Conservation (phyloP, 495 filamentous ascomycete species). For the Podospora pseudoanserina region DNA sequence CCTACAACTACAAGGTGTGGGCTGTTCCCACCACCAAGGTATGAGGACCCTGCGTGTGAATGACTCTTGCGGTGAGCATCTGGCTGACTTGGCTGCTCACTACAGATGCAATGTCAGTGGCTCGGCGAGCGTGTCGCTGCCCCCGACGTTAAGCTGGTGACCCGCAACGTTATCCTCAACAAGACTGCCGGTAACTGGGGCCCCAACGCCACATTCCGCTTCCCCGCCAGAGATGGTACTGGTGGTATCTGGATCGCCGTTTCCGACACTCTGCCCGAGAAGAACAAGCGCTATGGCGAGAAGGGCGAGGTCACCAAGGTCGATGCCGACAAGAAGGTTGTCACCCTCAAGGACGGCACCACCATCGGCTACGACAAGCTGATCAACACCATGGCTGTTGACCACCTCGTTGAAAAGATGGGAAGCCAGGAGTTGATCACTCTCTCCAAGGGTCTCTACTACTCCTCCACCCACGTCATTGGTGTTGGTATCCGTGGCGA, state of each 20-base stretch:
- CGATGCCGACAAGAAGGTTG: conserved; percentile 76
- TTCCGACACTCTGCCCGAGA: conserved; percentile 84
- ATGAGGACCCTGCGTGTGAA: conserved; percentile 25
- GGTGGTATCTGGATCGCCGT: conserved; percentile 99
- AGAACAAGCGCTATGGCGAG: conserved; percentile 87
- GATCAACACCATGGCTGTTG: conserved; percentile 93
- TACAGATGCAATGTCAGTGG: conserved; percentile 98
- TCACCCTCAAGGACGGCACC: conserved; percentile 78
- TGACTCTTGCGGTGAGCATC: conserved; percentile 2
- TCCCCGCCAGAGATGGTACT: conserved; percentile 92
- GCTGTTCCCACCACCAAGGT: conserved; percentile 98
- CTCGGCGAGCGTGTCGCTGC: conserved; percentile 98
- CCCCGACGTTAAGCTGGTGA: conserved; percentile 92
- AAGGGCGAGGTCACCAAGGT: conserved; percentile 81
- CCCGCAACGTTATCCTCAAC: conserved; percentile 90
- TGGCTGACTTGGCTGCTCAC: conserved; percentile 11
- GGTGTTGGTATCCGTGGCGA: conserved; percentile 90
- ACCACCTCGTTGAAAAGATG: conserved; percentile 83
- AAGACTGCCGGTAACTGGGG: conserved; percentile 98
- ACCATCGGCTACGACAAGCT: conserved; percentile 91
- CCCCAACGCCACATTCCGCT: conserved; percentile 96
- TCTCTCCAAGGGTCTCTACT: conserved; percentile 90
- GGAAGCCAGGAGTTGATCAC: conserved; percentile 75
- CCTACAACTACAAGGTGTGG: conserved; percentile 99
- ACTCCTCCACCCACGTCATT: conserved; percentile 95